A percentile compares a stretch with the other conserved stretches of the same genome.
Conservation (phyloP, 2,329 filamentous ascomycete species). For the Cryphonectria parasitica region DNA sequence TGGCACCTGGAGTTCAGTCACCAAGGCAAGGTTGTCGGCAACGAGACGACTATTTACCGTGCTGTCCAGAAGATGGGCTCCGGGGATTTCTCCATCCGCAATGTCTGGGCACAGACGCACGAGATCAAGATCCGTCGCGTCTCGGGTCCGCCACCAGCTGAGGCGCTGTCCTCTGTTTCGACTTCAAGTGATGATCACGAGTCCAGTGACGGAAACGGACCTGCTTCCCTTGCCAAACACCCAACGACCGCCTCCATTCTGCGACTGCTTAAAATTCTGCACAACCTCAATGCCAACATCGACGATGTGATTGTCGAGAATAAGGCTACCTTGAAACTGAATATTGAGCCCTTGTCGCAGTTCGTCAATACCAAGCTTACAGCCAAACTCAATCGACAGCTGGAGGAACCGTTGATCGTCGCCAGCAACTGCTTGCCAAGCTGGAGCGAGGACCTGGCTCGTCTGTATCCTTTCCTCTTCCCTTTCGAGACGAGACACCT, state of each 20-base stretch:
- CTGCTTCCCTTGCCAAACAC: conserved; percentile 80
- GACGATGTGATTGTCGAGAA: conserved; percentile 87
- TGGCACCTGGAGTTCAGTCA: conserved; percentile 98
- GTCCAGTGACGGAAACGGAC: conserved; percentile 64
- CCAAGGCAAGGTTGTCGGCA: conserved; percentile 79
- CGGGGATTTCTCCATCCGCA: conserved; percentile 71
- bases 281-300: conserved; percentile 89
- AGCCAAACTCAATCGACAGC: conserved; percentile 93
- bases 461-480: conserved; percentile 94
- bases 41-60: conserved; percentile 94
- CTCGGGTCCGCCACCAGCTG: conserved; percentile 76
- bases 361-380: conserved; percentile 99
- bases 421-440: conserved; percentile 94
- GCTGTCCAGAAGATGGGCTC: conserved; percentile 73
- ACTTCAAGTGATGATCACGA: conserved; percentile 53
- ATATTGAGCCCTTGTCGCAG: conserved; percentile 82
- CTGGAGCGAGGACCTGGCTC: conserved; percentile 94
- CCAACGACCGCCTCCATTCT: conserved; percentile 86
- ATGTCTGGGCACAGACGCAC: conserved; percentile 88
- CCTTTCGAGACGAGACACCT: conserved; percentile 97
- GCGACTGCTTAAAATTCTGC: conserved; percentile 83
- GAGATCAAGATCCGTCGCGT: conserved; percentile 91
- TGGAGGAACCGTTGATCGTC: conserved; percentile 95
- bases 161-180: conserved; percentile 65
- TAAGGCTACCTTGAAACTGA: conserved; percentile 70